Evolutionary conservation across 257 asterid species (phyloP).

Genomic region (Nemophila menziesii): DNA sequence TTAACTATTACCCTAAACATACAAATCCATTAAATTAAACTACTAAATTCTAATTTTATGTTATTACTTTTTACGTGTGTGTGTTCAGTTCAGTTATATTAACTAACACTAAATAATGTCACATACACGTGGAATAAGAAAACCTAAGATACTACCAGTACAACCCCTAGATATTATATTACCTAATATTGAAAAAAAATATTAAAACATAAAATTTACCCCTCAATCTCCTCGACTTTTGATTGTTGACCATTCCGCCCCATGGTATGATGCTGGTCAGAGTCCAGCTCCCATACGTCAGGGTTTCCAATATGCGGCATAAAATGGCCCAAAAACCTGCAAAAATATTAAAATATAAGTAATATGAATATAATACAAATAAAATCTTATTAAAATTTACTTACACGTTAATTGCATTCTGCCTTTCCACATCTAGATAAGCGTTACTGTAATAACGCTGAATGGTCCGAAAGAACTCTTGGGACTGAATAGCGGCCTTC

Average conservation of each 20-base stretch:
- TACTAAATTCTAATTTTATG: no score
- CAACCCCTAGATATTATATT: not conserved
- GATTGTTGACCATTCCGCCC: conserved; percentile 44
- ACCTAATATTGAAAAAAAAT: not conserved
- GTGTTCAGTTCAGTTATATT: no score
- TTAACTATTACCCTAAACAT: conserved; percentile 39
- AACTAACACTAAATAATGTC: not conserved
- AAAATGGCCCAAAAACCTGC: conserved; percentile 87
- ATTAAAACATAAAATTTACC: conserved; percentile 22
- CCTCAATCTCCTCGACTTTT: conserved; percentile 30
- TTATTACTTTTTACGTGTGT: no score
- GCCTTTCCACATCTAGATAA: conserved; percentile 84
- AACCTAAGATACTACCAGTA: not conserved
- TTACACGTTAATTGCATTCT: conserved; percentile 88
- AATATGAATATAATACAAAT: no score
- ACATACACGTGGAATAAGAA: not conserved
- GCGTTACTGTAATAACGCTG: conserved; percentile 92
- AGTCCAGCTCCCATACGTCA: conserved; percentile 86
- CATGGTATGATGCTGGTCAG: conserved; percentile 48
- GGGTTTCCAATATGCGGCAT: conserved; percentile 73
- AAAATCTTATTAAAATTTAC: conserved; percentile 14
- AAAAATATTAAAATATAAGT: conserved; percentile 11
- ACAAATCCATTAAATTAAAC: not conserved
- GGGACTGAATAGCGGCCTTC: conserved; percentile 94
- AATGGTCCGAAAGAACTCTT: conserved; percentile 87